These are phyloP conservation scores for Medicago arabica DNA, from an alignment of 306 rosid species.

Conservation along the genomic window DNA sequence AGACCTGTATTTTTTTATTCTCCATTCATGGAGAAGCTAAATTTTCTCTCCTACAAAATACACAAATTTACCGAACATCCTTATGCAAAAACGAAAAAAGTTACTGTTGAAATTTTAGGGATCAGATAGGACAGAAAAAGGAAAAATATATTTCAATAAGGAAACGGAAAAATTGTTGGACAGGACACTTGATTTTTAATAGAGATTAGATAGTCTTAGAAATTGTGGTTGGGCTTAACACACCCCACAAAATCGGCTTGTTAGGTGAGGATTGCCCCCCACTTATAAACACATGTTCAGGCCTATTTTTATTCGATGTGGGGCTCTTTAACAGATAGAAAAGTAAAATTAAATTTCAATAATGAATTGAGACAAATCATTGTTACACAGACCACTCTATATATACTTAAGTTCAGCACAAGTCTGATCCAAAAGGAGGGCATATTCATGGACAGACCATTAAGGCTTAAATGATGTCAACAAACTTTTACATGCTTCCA, in stretches of 20 bases:
- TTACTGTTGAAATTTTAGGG: conserved; percentile 8
- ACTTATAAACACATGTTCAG: too few relatives aligned
- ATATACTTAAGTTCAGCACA: background rate
- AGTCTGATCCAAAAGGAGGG: background rate
- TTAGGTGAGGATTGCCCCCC: too few relatives aligned
- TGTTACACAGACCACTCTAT: background rate
- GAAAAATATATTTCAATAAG: conserved; percentile 22
- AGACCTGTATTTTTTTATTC: background rate
- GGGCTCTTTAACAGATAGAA: background rate
- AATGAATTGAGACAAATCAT: conserved; percentile 12
- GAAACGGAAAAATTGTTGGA: conserved; percentile 5
- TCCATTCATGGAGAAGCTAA: conserved; percentile 15
- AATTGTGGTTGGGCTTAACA: too few relatives aligned
- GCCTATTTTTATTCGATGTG: too few relatives aligned
- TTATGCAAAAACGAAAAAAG: conserved; percentile 13
- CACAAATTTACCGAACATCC: conserved; percentile 14
- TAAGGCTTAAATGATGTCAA: conserved; percentile 7
- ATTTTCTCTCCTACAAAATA: conserved; percentile 24
- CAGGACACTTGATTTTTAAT: conserved; percentile 13
- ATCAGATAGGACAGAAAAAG: background rate
- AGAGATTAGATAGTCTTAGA: background rate
- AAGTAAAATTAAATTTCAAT: conserved; percentile 21
- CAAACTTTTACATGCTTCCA: background rate
- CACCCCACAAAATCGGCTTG: too few relatives aligned
- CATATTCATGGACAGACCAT: conserved; percentile 1